These are phyloP conservation scores for Ustilago trichophora DNA, from an alignment of 1,284 basidiomycete species.

Conservation along the genomic window DNA sequence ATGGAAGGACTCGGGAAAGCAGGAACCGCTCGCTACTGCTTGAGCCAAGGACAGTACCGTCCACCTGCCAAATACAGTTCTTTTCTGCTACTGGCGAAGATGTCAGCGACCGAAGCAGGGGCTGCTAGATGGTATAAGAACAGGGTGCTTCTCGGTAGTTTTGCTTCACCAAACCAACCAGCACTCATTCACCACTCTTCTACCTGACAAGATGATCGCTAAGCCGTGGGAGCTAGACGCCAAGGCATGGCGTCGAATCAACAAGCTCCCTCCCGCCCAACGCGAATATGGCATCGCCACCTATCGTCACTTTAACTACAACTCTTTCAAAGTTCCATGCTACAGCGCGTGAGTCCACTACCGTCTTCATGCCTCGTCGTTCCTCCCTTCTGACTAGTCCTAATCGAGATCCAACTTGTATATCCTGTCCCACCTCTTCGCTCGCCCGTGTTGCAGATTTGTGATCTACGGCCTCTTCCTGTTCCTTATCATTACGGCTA, in stretches of 20 bases:
- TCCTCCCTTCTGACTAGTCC: background rate
- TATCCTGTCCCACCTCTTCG: background rate
- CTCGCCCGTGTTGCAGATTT: constrained; percentile 7
- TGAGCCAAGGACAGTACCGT: no score
- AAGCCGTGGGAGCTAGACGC: constrained; percentile 22
- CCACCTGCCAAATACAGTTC: no score
- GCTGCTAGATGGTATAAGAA: no score
- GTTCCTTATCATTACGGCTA: constrained; percentile 14
- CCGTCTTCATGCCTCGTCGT: background rate
- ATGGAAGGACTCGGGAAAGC: no score
- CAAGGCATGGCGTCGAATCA: constrained; percentile 10
- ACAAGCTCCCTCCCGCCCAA: constrained; percentile 11
- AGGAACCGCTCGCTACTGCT: no score
- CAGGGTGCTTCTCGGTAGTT: no score
- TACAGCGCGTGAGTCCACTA: constrained; percentile 10
- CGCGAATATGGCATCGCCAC: constrained; percentile 1
- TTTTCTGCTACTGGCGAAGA: no score
- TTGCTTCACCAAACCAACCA: no score
- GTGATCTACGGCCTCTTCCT: constrained; percentile 25
- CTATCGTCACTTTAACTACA: constrained; percentile 25
- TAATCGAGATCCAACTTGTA: no score
- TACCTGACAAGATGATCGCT: constrained; percentile 11
- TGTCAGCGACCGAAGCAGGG: no score
- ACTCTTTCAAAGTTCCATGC: constrained; percentile 31
- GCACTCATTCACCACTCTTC: no score